Percentiles rank a stretch among this genome's conserved stretches.
phyloP scores from a whole-genome alignment of 129 eudicot species.

The Flaveria bidentis region DNA sequence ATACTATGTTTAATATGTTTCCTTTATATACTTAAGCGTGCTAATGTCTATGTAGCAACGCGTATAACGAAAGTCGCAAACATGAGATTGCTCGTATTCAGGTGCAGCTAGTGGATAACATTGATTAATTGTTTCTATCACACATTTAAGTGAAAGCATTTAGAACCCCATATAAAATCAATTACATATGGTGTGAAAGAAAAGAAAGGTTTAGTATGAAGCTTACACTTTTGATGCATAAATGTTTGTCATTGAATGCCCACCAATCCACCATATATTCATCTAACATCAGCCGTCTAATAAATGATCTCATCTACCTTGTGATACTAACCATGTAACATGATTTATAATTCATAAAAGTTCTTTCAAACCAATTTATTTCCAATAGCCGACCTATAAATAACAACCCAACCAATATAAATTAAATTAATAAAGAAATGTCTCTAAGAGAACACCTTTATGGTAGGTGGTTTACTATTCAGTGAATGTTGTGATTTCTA shows the following conservation, averaged over 20 bases:
- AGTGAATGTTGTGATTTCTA: too few relatives aligned
- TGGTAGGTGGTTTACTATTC: too few relatives aligned
- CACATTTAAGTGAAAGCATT: neutral
- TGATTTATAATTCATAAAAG: constrained; percentile 12
- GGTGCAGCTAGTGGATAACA: too few relatives aligned
- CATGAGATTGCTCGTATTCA: too few relatives aligned
- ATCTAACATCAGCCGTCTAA: constrained; percentile 26
- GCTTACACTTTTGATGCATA: neutral
- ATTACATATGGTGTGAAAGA: neutral
- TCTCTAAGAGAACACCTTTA: too few relatives aligned
- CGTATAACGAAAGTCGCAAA: too few relatives aligned
- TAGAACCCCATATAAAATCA: neutral
- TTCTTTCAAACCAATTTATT: neutral
- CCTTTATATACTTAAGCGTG: too few relatives aligned
- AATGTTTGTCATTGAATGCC: neutral
- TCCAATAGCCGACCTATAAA: neutral
- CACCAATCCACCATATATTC: neutral
- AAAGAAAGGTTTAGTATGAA: neutral
- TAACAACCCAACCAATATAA: too few relatives aligned
- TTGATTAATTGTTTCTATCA: too few relatives aligned
- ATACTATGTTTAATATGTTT: too few relatives aligned
- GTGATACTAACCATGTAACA: constrained; percentile 22
- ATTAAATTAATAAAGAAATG: too few relatives aligned
- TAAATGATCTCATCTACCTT: constrained; percentile 31
- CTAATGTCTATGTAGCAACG: too few relatives aligned